Evolutionary conservation across 306 rosid genomes (phyloP), one percentile per base, ranked within the genome.

Genomic region (Castanea sativa): DNA sequence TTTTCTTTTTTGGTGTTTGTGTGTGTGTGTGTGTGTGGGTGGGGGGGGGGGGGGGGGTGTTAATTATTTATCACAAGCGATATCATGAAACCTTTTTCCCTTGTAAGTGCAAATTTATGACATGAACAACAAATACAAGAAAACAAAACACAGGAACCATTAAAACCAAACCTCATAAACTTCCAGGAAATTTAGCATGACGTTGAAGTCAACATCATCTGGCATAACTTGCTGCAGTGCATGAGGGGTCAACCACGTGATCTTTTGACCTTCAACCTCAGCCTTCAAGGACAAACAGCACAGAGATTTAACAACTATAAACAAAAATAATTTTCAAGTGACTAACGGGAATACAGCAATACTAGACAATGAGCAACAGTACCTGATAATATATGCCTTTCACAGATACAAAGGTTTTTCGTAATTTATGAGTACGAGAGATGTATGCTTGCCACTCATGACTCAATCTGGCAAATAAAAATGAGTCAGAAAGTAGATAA

Each of bases 331-430:
- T 23, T 69, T 55, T 7, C 38, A 74, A 14, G 55, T 30, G 53
- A 72, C n/a, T 33, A 6, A 73, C 20, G 9, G n/a, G 41, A 25
- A 4, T 23, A 35, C 21, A 61, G 67, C 74, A 71, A 57, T 58
- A 5, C 73, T 35, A 73, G 29, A 55, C 41, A 65, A 38, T 53
- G 32, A 11, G 29, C 16, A 78, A 55, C 38, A 1, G 14, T 84
- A 94, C 99, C 97, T 92, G 99, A 86, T 87, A 92, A 88, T 94
- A 92, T 76, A 92, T 88, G 77, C 99, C 99, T 82, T 92, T 92
- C 69, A 94, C 97, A 73, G 98, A 91, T 33, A 95, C 87, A 67
- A 95, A 95, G 41, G 91, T 88, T 83, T 95, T 92, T 55, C 97
- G 92, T 76, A 95, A 69, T 60, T 84, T 92, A 81, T 92, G 95